Evolutionary conservation across 441 rosid genomes (phyloP), one percentile per base, ranked within the genome.

Genomic region (Adansonia gregorii): DNA sequence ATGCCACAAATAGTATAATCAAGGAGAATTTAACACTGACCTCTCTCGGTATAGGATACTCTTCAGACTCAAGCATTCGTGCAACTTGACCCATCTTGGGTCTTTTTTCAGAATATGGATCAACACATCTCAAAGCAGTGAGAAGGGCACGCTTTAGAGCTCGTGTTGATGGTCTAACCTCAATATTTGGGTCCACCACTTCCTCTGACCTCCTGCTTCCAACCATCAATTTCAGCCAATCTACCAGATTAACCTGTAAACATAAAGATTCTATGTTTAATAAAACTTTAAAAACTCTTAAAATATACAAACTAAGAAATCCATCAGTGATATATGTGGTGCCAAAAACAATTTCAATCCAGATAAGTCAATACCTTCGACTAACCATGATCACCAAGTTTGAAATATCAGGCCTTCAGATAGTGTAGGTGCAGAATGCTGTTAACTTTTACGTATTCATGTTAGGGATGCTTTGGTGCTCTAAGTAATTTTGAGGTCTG

Each of bases 181-280:
- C 97, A 8, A 96, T 93, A 60, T 86, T 87, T 17, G 94, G 93
- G 79, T 96, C 99, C n/a, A 91, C 85, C 27, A 94, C 98, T 87
- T 92, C 98, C 73, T 96, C 98, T 4, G 97, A 76, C 54, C 91
- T 88, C 86, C 96, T 84, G 81, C 75, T 80, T 66, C 97, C 97
- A 4, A 94, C 98, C 98, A 96, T 94, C 95, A 92, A 91, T 81
- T 96, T 96, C 77, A 94, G 87, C 99, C 98, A 96, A 82, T 96
- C 98, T 11, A 96, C 98, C 51, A 96, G 83, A 87, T 96, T 96
- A 78, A 96, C 97, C 99, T 96, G 86, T 73, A 74, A 78, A 6
- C 67, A 75, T 2, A 54, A 61, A 35, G 24, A 69, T 60, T 68
- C 52, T 74, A 78, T 68, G 56, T 35, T 73, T 31, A 69, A 74